Base-by-base conservation (phyloP, 2,329 filamentous ascomycete species). In the Lachnellula subtilissima region DNA sequence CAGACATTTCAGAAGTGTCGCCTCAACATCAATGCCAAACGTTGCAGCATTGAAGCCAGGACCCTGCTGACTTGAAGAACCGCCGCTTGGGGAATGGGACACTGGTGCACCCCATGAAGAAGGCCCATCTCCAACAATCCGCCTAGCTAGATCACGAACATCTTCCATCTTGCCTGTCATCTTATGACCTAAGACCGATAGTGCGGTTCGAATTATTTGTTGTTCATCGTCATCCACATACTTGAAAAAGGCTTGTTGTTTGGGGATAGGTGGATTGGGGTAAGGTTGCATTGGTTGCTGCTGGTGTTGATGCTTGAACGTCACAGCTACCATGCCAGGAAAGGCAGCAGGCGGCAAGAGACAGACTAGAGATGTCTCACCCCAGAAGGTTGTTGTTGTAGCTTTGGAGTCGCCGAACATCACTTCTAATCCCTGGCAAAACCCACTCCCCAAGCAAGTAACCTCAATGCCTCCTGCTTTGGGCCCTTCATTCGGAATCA, bases 391-490 rank as follows among this genome's bases (percentile, higher is more conserved):
- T 2, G 83, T 85, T 1, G 81, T 82, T 0, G 81, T 84, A 17
- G 84, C 84, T 48, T 81, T 74, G 15, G 76, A 78, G 59, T 87
- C 83, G 19, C 92, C 92, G 70, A 97, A 97, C 72, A 91, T 88
- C 53, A 96, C 89, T 60, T 92, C 88, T 59, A 95, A 79, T 1
- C 84, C 84, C 72, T 88, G 86, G 61, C 85, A 86, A 69, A 96
- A 96, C 14, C 86, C 84, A 61, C 85, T 88, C 17, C 92, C 91
- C 8, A 96, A 77, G 54, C 94, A 82, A 0, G 89, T 93, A 3
- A 96, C 90, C 70, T 97, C 91, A 52, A 90, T 91, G 43, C 91
- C 91, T 57, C 91, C 91, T 37, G 83, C 84, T 56, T 86, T 89
- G 6, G 91, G 89, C 0, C 91, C 91, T 70, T 95, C 89, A 32